Evolutionary conservation across 2,329 filamentous ascomycete species (phyloP).

Genomic region (Penicillium janthinellum): DNA sequence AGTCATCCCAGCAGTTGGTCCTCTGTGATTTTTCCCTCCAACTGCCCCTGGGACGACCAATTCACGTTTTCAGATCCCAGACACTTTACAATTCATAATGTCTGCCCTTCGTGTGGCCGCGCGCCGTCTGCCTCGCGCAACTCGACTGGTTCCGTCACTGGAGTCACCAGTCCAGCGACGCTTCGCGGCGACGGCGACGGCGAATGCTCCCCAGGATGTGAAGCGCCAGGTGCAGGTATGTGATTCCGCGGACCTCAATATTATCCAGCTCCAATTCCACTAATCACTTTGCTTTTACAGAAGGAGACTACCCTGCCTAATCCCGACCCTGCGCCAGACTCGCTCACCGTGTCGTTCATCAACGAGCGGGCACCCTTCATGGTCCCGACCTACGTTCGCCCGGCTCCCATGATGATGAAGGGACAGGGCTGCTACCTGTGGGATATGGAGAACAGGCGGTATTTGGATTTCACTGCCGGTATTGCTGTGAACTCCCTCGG

Average conservation of each 20-base stretch:
- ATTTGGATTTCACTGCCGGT: constrained; percentile 92
- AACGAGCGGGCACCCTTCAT: constrained; percentile 80
- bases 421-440: constrained; percentile 86
- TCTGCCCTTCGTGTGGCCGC: constrained; percentile 38
- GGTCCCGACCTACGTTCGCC: constrained; percentile 93
- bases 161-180: constrained; percentile 38
- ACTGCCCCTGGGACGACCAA: neutral
- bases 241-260: neutral
- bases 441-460: constrained; percentile 85
- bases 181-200: constrained; percentile 35
- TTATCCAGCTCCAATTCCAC: neutral
- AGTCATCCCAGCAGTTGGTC: constrained; percentile 5
- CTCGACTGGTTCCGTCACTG: constrained; percentile 32
- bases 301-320: constrained; percentile 60
- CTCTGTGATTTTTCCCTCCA: neutral
- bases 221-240: constrained; percentile 32
- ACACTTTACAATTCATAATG: constrained; percentile 23
- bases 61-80: constrained; percentile 3
- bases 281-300: constrained; percentile 30
- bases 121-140: constrained; percentile 38
- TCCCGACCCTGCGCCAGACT: constrained; percentile 72
- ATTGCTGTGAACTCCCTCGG: constrained; percentile 94
- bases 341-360: constrained; percentile 73
- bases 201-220: constrained; percentile 33
- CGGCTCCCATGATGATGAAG: constrained; percentile 83